Evolutionary conservation across 441 rosid species (phyloP), one percentile per base, ranked within the genome.

Genomic region (Jatropha podagrica): DNA sequence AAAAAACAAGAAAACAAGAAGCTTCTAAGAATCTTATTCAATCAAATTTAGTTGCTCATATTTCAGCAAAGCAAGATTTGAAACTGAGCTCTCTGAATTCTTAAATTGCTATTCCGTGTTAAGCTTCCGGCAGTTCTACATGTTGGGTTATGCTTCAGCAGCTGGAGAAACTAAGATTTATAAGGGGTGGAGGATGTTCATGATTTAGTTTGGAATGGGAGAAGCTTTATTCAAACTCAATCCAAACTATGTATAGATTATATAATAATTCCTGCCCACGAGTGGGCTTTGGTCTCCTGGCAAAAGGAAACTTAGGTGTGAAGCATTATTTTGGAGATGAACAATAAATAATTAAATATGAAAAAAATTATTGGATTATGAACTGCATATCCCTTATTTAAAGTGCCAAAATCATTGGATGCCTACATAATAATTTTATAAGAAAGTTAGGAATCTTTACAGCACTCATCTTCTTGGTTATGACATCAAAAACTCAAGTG

Each of bases 381-480:
- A 32, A 32, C 2, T 40, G 41, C 15, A 44, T 38, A 58, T 69
- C 67, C 56, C 1, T 7, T n/a, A 38, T 27, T 7, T 54, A 7
- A 54, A 10, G 2, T 42, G 17, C 13, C 23, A 74, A 18, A n/a
- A 42, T 72, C 79, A 76, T 74, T 78, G 82, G 80, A 73, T 70
- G 10, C 81, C 75, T 15, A 12, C 48, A 67, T 44, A 44, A 10
- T 44, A 44, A 10, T 5, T 63, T 62, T 73, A 52, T 49, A 23
- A 48, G 20, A 68, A 77, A 49, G 68, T 11, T 54, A 2, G 26
- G 23, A 38, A 52, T 10, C 23, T 58, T 59, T 71, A n/a, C 63
- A 55, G 23, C 11, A 23, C 73, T 58, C 3, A 38, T 41, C 51
- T 42, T 71, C 55, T 26, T 71, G 27, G 7, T 54, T 52, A 5